Conservation (phyloP, 2,329 filamentous ascomycete genomes). For the Neofusicoccum parvum region DNA sequence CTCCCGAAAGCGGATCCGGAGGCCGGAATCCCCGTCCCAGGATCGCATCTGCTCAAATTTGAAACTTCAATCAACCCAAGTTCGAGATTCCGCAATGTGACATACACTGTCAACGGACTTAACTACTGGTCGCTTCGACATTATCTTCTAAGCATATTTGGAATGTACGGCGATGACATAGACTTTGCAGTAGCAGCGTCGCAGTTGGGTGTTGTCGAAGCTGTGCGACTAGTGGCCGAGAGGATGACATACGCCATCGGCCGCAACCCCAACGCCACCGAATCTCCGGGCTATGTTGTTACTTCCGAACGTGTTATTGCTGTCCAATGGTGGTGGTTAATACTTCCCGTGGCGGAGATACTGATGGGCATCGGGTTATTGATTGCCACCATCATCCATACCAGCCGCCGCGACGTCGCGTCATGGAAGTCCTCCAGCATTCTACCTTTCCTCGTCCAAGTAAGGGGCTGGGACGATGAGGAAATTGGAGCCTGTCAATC, state of each 20-base stretch:
- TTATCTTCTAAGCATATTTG: too few relatives aligned
- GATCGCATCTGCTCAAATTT: too few relatives aligned
- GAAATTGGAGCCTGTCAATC: too few relatives aligned
- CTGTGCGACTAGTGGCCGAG: too few relatives aligned
- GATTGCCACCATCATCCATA: not conserved
- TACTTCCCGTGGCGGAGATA: not conserved
- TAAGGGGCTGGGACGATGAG: not conserved
- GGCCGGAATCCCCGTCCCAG: too few relatives aligned
- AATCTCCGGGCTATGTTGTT: not conserved
- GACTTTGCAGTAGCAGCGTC: not conserved
- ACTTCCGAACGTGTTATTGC: not conserved
- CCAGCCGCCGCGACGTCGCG: not conserved
- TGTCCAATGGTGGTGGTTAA: not conserved
- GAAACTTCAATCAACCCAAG: too few relatives aligned
- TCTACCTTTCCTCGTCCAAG: not conserved
- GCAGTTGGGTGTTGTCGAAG: too few relatives aligned
- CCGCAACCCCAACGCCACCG: not conserved
- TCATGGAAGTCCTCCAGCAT: conserved; percentile 5
- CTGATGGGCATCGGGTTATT: not conserved
- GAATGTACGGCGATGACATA: not conserved
- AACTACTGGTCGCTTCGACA: too few relatives aligned
- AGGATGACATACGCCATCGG: not conserved
- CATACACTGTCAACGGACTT: too few relatives aligned
- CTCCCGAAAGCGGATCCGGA: too few relatives aligned
- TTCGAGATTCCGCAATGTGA: too few relatives aligned